Conservation (phyloP, 331 rosid genomes). For the Malus hybrid region DNA sequence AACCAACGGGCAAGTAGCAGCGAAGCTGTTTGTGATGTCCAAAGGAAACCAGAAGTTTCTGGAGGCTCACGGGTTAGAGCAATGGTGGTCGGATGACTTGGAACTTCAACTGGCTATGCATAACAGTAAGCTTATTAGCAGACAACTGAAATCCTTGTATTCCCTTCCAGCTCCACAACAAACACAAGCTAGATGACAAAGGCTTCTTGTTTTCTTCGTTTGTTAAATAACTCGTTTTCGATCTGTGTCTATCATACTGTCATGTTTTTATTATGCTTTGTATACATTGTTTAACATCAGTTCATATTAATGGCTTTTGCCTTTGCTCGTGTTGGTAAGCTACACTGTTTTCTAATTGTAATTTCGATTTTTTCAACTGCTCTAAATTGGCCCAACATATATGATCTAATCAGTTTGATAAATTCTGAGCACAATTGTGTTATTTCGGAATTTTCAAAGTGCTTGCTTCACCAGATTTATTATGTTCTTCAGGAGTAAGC, state of each 20-base stretch:
- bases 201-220: neutral
- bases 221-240: neutral
- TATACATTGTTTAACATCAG: neutral
- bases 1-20: slow-evolving; percentile 39
- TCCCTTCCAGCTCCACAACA: slow-evolving; percentile 35
- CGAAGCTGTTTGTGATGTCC: slow-evolving; percentile 78
- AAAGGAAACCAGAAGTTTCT: slow-evolving; percentile 88
- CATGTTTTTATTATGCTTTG: neutral
- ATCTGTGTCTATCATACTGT: neutral
- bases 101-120: slow-evolving; percentile 73
- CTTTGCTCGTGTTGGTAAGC: neutral
- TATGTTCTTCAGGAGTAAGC: neutral
- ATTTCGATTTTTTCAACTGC: neutral
- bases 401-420: no score
- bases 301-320: neutral
- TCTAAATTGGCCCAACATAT: neutral
- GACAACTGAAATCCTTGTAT: slow-evolving; percentile 74
- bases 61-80: slow-evolving; percentile 93
- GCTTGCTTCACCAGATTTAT: neutral
- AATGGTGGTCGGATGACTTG: slow-evolving; percentile 97
- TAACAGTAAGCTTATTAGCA: slow-evolving; percentile 75
- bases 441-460: neutral
- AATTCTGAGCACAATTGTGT: no score
- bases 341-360: neutral
- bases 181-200: slow-evolving; percentile 10